A percentile compares a stretch with the other conserved stretches of the same genome.
These are phyloP conservation scores for Fusarium brevicatenulatum DNA, from an alignment of 2,329 filamentous ascomycete species.

Conservation along the genomic window DNA sequence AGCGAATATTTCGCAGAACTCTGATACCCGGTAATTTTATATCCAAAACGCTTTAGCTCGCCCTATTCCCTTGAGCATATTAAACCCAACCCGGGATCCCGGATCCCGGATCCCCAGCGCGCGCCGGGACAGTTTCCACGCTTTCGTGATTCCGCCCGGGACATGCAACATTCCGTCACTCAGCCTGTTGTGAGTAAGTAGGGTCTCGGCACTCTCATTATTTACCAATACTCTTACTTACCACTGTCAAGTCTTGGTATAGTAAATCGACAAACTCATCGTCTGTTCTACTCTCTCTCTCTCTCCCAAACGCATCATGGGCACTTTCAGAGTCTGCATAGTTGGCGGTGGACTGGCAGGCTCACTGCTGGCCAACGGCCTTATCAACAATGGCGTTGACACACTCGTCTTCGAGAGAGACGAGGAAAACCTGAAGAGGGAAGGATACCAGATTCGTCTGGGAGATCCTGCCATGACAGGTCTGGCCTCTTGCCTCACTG, in stretches of 20 bases:
- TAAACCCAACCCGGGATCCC: no score
- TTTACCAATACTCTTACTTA: no score
- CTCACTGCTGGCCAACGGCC: neutral
- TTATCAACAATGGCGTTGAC: neutral
- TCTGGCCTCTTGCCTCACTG: neutral
- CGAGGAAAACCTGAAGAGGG: neutral
- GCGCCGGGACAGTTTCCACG: neutral
- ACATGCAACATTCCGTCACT: neutral
- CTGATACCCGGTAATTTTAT: no score
- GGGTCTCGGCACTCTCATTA: no score
- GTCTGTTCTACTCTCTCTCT: no score
- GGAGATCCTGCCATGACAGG: neutral
- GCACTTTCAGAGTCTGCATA: neutral
- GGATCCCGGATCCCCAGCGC: neutral
- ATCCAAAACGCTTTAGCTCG: neutral
- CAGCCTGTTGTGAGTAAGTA: neutral
- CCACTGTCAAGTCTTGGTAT: fast-evolving
- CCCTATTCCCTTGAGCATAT: neutral
- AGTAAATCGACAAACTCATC: neutral
- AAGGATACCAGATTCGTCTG: neutral
- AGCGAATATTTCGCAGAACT: no score
- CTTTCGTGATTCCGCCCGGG: neutral
- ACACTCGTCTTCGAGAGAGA: neutral
- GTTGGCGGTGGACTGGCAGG: neutral
- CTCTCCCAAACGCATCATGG: neutral